A percentile compares a stretch with the other conserved stretches of the same genome.
Conservation (phyloP, 202 grass and related monocot species). For the Panicum hallii region DNA sequence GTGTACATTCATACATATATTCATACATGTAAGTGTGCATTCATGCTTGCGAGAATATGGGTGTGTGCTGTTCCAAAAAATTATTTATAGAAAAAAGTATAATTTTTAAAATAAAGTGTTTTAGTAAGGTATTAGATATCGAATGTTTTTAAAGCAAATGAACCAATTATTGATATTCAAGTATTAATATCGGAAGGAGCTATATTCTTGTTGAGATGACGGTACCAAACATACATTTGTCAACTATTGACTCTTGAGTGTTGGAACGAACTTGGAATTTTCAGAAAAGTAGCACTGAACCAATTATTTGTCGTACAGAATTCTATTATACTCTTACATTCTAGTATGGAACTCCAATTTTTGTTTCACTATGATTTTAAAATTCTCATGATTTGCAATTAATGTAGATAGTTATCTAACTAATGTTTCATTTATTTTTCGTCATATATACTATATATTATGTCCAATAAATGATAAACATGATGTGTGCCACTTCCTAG, state of each 20-base stretch:
- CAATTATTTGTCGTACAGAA: background rate
- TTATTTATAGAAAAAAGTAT: background rate
- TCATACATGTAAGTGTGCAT: too few species aligned
- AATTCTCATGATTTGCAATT: background rate
- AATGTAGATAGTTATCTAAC: background rate
- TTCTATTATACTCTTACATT: background rate
- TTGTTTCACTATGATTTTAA: background rate
- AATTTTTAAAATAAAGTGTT: background rate
- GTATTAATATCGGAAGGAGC: background rate
- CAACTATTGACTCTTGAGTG: background rate
- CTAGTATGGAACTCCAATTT: background rate
- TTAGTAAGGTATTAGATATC: background rate
- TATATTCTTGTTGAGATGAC: background rate
- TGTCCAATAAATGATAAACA: background rate
- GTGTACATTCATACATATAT: too few species aligned
- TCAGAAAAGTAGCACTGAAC: background rate
- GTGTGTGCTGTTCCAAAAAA: too few species aligned
- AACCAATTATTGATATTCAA: background rate
- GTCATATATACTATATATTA: background rate
- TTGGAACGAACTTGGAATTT: background rate
- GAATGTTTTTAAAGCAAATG: background rate
- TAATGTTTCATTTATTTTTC: background rate
- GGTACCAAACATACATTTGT: background rate
- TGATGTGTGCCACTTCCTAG: background rate
- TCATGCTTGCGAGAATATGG: too few species aligned